phyloP scores from a whole-genome alignment of 129 eudicot species.

The Mikania micrantha region DNA sequence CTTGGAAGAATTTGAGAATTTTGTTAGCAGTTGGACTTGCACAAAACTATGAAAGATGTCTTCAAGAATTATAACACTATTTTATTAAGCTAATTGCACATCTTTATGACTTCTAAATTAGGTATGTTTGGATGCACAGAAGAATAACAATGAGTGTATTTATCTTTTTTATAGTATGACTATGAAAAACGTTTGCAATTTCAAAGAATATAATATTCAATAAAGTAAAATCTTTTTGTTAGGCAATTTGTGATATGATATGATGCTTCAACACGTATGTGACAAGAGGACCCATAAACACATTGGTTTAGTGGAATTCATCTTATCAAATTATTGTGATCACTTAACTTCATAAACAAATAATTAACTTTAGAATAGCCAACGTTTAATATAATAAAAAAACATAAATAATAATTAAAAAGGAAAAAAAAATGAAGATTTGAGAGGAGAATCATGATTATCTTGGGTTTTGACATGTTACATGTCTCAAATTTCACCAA shows the following conservation, averaged over 20 bases:
- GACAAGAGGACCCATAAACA: slow-evolving; percentile 39
- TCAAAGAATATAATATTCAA: neutral
- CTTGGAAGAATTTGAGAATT: no score
- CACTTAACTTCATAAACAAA: slow-evolving; percentile 38
- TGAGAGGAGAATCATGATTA: slow-evolving; percentile 29
- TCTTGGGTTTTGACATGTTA: slow-evolving; percentile 23
- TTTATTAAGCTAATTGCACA: no score
- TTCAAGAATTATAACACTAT: no score
- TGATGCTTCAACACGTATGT: slow-evolving; percentile 33
- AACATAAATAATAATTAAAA: neutral
- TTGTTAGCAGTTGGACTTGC: no score
- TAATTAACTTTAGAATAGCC: slow-evolving; percentile 20
- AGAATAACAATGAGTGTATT: neutral
- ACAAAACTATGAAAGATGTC: no score
- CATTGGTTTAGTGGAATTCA: slow-evolving; percentile 46
- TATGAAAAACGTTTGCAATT: neutral
- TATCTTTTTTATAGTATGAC: neutral
- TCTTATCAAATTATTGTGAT: slow-evolving; percentile 48
- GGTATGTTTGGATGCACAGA: neutral
- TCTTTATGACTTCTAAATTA: no score
- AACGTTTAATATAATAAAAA: neutral
- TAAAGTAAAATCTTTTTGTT: neutral
- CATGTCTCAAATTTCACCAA: slow-evolving; percentile 22
- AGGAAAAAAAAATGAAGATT: slow-evolving; percentile 20
- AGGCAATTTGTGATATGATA: slow-evolving; percentile 35